These are phyloP conservation scores for Acanthamoeba lugdunensis DNA, from an alignment of 208 protist species.

Conservation along the genomic window DNA sequence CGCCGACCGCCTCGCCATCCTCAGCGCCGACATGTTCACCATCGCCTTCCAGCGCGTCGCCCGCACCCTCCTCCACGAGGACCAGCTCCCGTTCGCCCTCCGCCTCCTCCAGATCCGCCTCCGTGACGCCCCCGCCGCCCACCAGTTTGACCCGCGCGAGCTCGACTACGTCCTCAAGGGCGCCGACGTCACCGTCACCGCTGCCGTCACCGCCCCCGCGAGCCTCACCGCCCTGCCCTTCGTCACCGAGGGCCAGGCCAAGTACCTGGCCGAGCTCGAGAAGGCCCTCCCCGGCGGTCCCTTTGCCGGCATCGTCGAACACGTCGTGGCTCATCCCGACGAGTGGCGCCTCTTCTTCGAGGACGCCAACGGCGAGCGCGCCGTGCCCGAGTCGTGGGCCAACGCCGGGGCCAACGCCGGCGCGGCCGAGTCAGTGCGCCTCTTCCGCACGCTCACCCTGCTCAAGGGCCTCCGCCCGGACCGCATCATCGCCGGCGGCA, in stretches of 20 bases:
- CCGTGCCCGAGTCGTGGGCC: conserved; percentile 73
- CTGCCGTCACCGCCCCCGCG: neutral
- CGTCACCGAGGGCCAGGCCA: conserved; percentile 53
- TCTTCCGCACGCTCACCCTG: conserved; percentile 84
- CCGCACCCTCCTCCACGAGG: conserved; percentile 93
- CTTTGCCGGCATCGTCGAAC: conserved; percentile 66
- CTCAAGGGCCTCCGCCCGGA: conserved; percentile 87
- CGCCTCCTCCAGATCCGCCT: conserved; percentile 93
- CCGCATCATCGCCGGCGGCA: conserved; percentile 74
- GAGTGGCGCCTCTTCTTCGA: conserved; percentile 74
- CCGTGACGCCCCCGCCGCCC: conserved; percentile 56
- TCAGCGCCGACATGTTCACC: conserved; percentile 80
- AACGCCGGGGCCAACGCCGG: neutral
- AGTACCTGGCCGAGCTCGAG: conserved; percentile 62
- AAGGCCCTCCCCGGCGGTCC: conserved; percentile 18
- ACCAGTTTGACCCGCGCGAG: conserved; percentile 76
- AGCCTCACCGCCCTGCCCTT: conserved; percentile 1
- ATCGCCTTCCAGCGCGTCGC: conserved; percentile 83
- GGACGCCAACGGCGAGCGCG: conserved; percentile 25
- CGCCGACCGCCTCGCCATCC: conserved; percentile 77
- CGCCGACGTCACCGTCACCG: conserved; percentile 72
- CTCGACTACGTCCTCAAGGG: conserved; percentile 81
- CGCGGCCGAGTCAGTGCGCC: neutral
- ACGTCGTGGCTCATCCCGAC: conserved; percentile 71
- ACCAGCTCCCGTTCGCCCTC: conserved; percentile 94